Evolutionary conservation across 495 filamentous ascomycete genomes (phyloP).

Genomic region (Podospora pseudoanserina): DNA sequence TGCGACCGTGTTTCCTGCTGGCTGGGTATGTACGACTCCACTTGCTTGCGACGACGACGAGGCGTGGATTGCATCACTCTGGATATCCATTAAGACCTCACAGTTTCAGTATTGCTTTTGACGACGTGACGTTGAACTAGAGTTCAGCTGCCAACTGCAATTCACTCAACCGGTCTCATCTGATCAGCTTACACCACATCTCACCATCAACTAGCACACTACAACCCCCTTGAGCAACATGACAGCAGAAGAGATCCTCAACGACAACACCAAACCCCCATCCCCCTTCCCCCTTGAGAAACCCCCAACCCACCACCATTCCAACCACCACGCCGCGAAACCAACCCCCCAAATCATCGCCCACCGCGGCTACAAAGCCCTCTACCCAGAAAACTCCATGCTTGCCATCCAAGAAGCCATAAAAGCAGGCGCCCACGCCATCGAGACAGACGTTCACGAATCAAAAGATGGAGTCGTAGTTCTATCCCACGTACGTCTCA

Average conservation of each 20-base stretch:
- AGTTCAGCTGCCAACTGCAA: background rate
- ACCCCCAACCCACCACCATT: background rate
- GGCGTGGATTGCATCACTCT: background rate
- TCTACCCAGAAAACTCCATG: constrained; percentile 84
- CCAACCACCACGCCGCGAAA: background rate
- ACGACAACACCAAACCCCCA: background rate
- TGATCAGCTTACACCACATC: background rate
- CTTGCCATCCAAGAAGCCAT: constrained; percentile 70
- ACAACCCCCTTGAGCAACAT: background rate
- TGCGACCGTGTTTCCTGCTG: background rate
- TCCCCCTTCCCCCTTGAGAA: background rate
- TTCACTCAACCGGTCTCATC: background rate
- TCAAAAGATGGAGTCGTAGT: constrained; percentile 81
- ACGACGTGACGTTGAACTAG: background rate
- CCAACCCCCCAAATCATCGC: constrained; percentile 68
- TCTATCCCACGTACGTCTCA: constrained; percentile 65
- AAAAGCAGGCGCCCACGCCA: constrained; percentile 67
- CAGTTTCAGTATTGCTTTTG: no score
- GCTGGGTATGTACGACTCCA: background rate
- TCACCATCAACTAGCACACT: background rate
- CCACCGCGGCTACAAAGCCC: constrained; percentile 78
- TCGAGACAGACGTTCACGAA: constrained; percentile 86
- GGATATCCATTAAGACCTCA: background rate
- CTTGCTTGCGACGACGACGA: background rate
- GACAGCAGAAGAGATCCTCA: background rate